A percentile compares a stretch with the other conserved stretches of the same genome.
These are phyloP conservation scores for Colletotrichum theobromicola DNA, from an alignment of 2,329 filamentous ascomycete species.

Conservation along the genomic window DNA sequence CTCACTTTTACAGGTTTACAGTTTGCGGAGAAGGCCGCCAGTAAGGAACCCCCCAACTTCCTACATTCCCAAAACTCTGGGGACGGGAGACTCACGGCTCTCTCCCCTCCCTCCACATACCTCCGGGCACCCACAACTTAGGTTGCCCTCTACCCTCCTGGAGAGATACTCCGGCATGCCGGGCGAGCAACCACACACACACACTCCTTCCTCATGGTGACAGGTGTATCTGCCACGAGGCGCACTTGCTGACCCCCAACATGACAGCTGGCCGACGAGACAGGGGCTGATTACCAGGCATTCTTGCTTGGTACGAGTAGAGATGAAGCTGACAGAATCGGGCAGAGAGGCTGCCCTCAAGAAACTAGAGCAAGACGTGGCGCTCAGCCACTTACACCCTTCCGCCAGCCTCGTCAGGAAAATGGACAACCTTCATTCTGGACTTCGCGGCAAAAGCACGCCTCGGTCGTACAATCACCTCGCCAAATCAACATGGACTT, in stretches of 20 bases:
- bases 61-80: slow-evolving; percentile 11
- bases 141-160: not conserved
- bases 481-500: not conserved
- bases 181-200: not conserved
- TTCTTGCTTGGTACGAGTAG: not conserved
- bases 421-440: not conserved
- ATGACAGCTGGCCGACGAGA: not conserved
- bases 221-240: slow-evolving; percentile 6
- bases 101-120: not conserved
- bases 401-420: slow-evolving; percentile 1
- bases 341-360: not conserved
- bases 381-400: not conserved
- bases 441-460: not conserved
- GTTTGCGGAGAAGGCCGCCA: slow-evolving; percentile 10
- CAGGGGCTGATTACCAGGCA: slow-evolving; percentile 2
- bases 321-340: not conserved
- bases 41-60: slow-evolving; percentile 5
- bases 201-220: not conserved
- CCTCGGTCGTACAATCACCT: not conserved
- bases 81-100: not conserved
- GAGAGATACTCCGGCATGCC: not conserved
- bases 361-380: not conserved
- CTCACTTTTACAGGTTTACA: not conserved
- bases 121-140: not conserved
- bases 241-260: not conserved